These are phyloP conservation scores for Cystoisospora suis DNA, from an alignment of 169 alveolate genomes.

Conservation along the genomic window DNA sequence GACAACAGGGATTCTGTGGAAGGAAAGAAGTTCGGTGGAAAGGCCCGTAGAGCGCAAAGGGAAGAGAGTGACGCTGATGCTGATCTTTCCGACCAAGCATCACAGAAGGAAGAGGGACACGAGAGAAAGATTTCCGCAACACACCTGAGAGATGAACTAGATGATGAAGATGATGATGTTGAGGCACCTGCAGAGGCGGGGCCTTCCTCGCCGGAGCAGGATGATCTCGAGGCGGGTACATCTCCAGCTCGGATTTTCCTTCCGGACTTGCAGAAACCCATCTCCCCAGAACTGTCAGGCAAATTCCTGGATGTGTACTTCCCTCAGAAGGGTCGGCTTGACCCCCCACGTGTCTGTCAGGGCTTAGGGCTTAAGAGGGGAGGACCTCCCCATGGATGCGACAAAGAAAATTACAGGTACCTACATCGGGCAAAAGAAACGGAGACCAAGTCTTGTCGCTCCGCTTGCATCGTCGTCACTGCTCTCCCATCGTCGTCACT, in stretches of 20 bases:
- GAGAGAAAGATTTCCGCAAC: neutral
- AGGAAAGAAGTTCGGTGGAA: neutral
- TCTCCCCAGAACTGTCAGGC: neutral
- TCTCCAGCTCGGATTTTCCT: constrained; percentile 18
- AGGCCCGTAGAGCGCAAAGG: neutral
- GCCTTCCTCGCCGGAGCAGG: neutral
- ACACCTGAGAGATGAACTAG: neutral
- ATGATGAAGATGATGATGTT: neutral
- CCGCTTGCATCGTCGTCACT: no score
- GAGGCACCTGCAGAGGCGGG: neutral
- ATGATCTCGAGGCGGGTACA: neutral
- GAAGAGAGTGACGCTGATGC: neutral
- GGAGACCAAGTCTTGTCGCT: no score
- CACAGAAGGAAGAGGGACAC: neutral
- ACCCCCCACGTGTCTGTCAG: constrained; percentile 60
- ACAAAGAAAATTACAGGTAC: constrained; percentile 21
- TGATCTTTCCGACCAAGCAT: neutral
- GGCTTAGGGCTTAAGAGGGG: constrained; percentile 40
- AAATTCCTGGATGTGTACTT: neutral
- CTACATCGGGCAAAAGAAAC: no score
- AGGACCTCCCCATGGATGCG: constrained; percentile 46
- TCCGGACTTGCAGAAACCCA: neutral
- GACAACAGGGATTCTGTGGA: neutral
- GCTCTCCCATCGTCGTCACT: no score
- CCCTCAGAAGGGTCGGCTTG: constrained; percentile 2